Evolutionary conservation across 1,139 yeast genomes (phyloP).

Genomic region (Debaryomycetaceae sp.): DNA sequence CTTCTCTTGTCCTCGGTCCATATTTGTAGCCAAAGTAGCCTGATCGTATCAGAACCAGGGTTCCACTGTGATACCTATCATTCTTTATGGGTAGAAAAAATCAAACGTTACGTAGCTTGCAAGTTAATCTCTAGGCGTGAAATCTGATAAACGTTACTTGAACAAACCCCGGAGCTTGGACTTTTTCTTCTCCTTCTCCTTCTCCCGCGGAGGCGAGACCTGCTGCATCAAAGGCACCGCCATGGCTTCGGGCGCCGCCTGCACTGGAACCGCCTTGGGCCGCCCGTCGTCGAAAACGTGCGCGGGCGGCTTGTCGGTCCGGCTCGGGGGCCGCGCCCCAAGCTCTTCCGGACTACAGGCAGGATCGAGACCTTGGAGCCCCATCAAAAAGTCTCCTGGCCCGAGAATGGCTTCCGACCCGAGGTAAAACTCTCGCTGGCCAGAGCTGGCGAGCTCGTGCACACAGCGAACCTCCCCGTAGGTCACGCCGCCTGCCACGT

Average conservation of each 20-base stretch:
- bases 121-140: too few relatives aligned
- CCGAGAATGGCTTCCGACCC: constrained; percentile 76
- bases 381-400: constrained; percentile 45
- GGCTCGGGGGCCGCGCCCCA: constrained; percentile 15
- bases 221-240: neutral
- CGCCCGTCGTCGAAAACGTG: constrained; percentile 20
- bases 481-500: constrained; percentile 85
- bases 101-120: too few relatives aligned
- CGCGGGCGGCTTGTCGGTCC: constrained; percentile 22
- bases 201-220: neutral
- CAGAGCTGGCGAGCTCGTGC: constrained; percentile 53
- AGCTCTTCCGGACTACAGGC: constrained; percentile 23
- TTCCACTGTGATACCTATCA: too few relatives aligned
- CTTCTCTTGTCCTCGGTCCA: too few relatives aligned
- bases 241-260: neutral
- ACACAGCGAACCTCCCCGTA: constrained; percentile 71
- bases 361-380: constrained; percentile 31
- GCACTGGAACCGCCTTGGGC: constrained; percentile 6
- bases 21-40: too few relatives aligned
- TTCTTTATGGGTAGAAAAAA: too few relatives aligned
- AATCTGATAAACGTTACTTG: constrained; percentile 10
- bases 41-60: too few relatives aligned
- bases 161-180: constrained; percentile 26
- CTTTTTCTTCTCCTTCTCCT: constrained; percentile 21
- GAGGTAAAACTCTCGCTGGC: constrained; percentile 64